phyloP scores from a whole-genome alignment of 2,329 filamentous ascomycete species.

The Verticillium nubilum region DNA sequence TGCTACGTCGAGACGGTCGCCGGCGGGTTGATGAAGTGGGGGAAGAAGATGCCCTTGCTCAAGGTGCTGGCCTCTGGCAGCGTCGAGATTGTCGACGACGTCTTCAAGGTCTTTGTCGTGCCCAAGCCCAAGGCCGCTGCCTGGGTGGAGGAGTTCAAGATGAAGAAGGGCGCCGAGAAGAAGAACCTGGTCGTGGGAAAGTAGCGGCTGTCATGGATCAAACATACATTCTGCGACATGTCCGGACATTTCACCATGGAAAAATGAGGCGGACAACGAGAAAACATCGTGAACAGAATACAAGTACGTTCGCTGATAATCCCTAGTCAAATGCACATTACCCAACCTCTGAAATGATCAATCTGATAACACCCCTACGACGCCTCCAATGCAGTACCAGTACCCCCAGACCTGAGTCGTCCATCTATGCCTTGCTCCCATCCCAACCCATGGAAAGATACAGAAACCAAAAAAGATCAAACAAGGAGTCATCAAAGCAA shows the following conservation, averaged over 20 bases:
- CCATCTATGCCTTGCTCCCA: neutral
- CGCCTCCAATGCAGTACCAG: neutral
- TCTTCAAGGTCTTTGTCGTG: constrained; percentile 78
- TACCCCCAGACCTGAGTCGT: neutral
- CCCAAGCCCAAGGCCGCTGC: constrained; percentile 61
- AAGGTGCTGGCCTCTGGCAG: constrained; percentile 71
- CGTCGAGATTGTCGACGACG: constrained; percentile 80
- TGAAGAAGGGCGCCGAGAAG: constrained; percentile 53
- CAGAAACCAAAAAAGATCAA: neutral
- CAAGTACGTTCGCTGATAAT: too few relatives aligned
- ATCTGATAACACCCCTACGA: neutral
- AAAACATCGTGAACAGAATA: too few relatives aligned
- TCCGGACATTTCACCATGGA: too few relatives aligned
- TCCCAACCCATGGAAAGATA: too few relatives aligned
- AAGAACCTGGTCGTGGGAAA: constrained; percentile 9
- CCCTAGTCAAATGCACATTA: too few relatives aligned
- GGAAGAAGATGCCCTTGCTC: constrained; percentile 73
- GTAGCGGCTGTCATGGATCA: too few relatives aligned
- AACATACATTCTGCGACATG: too few relatives aligned
- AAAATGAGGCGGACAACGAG: too few relatives aligned
- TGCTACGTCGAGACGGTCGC: constrained; percentile 81
- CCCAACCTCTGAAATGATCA: neutral
- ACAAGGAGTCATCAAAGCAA: too few relatives aligned
- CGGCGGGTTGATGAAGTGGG: constrained; percentile 82
- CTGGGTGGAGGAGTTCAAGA: constrained; percentile 87